Base-by-base conservation (phyloP, 257 asterid genomes). In the Jacaranda copaia region DNA sequence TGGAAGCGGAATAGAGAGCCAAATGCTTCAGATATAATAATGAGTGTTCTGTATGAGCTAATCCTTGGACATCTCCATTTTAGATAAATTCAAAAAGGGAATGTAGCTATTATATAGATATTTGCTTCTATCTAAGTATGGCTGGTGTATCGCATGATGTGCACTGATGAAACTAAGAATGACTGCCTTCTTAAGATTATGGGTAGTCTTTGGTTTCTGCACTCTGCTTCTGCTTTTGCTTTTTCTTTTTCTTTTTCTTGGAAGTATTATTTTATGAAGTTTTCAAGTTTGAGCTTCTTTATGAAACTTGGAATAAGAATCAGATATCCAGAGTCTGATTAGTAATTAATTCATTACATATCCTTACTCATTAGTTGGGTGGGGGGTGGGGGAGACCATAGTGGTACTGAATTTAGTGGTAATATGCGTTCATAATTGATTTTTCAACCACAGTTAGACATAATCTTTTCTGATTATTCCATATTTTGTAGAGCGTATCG, bases 31-130 rank as follows among this genome's bases (percentile, higher is more conserved):
- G 58, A 38, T 39, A 19, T 60, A 18, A 18, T 56, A 39, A 2
- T 14, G 60, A 52, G 53, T 68, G 62, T 68, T 62, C 18, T 16
- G n/a, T 45, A 46, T 70, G 77, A 39, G 46, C 9, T 52, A 20
- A 20, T 71, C 20, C 35, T 45, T 76, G 13, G 2, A 25, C 32
- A 25, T 25, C 32, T 25, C 32, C 32, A 25, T 25, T 25, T 25
- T 25, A 25, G 2, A 25, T 25, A 25, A 25, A 25, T 25, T 25
- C 32, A 25, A 25, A 25, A 25, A 25, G 32, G 32, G 32, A 25
- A 25, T 25, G 32, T 25, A 25, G 53, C 13, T 56, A 42, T 67
- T 67, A 15, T 6, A 67, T 66, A 25, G 13, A 16, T 56, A 13
- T 19, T 19, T 65, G 18, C 14, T 36, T 53, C 62, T 13, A n/a